Evolutionary conservation across 345 rosid genomes (phyloP).

Genomic region (Trapa bicornis): DNA sequence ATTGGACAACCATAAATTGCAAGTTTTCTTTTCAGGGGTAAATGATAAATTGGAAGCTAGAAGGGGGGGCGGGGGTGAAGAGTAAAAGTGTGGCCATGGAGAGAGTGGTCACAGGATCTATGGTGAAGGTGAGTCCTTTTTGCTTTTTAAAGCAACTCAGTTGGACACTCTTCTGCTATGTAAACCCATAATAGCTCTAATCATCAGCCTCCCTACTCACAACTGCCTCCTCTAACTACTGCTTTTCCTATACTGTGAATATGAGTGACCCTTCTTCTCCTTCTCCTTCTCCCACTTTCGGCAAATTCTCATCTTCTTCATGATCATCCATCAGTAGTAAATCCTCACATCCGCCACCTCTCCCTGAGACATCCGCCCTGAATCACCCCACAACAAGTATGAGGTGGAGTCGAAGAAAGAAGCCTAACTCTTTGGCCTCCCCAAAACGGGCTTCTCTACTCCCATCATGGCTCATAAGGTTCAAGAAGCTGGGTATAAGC

Average conservation of each 20-base stretch:
- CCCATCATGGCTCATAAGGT: slow-evolving; percentile 58
- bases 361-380: neutral
- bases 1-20: no score
- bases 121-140: neutral
- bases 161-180: neutral
- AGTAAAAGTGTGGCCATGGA: no score
- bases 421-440: slow-evolving; percentile 16
- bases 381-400: neutral
- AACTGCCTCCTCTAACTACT: neutral
- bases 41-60: no score
- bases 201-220: neutral
- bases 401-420: slow-evolving; percentile 47
- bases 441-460: slow-evolving; percentile 29
- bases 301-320: neutral
- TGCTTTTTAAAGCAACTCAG: neutral
- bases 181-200: neutral
- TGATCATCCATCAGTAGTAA: neutral
- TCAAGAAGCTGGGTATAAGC: slow-evolving; percentile 32
- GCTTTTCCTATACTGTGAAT: neutral
- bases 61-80: no score
- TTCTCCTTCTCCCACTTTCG: neutral
- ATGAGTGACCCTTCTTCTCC: neutral
- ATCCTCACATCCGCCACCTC: neutral
- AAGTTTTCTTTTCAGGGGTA: no score
- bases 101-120: neutral